Evolutionary conservation across 768 basidiomycete species (phyloP).

Genomic region (Tulasnella calospora): DNA sequence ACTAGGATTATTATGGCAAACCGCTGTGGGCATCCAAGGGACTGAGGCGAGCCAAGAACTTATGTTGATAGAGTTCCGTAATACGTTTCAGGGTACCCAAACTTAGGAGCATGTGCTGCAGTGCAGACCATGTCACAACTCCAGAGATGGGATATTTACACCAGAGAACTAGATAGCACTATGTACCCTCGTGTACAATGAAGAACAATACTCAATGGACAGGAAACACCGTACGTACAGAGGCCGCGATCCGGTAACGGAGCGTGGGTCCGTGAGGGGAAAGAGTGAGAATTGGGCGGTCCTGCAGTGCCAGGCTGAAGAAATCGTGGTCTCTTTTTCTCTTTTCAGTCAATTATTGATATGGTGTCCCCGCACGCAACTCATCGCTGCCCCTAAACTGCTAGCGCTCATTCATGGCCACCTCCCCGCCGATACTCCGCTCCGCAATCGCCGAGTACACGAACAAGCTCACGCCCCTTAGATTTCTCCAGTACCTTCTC

Average conservation of each 20-base stretch:
- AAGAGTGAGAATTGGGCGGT: constrained; percentile 5
- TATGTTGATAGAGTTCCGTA: neutral
- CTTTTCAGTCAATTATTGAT: neutral
- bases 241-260: neutral
- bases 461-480: constrained; percentile 58
- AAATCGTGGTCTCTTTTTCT: neutral
- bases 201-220: neutral
- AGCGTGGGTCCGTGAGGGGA: constrained; percentile 2
- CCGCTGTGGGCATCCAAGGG: neutral
- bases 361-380: neutral
- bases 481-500: constrained; percentile 58
- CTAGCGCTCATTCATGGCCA: constrained; percentile 12
- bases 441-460: constrained; percentile 74
- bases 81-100: neutral
- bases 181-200: neutral
- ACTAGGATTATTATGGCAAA: neutral
- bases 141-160: constrained; percentile 3
- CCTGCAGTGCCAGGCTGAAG: neutral
- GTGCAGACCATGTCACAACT: neutral
- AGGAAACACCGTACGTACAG: neutral
- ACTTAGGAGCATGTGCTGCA: neutral
- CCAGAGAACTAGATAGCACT: neutral
- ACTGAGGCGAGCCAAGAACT: neutral
- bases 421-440: constrained; percentile 66
- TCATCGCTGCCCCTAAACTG: neutral